Evolutionary conservation across 2,329 filamentous ascomycete genomes (phyloP).

Genomic region (Venturia effusa): DNA sequence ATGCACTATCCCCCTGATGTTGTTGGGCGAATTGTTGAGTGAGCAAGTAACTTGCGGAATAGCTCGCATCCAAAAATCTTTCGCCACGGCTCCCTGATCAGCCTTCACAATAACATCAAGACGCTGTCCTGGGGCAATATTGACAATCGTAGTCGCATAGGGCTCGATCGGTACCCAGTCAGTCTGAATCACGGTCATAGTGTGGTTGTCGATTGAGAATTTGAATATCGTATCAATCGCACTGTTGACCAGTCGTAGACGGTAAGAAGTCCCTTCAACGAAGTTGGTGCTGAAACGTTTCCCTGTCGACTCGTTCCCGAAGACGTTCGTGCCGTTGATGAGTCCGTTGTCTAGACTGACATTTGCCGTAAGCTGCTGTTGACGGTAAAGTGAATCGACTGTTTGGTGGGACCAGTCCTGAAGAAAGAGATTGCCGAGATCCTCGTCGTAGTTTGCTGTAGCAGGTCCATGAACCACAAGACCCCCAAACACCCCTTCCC

Average conservation of each 20-base stretch:
- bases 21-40: slow-evolving; percentile 21
- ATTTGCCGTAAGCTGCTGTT: slow-evolving; percentile 20
- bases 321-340: slow-evolving; percentile 26
- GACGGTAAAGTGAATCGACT: slow-evolving; percentile 15
- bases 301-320: slow-evolving; percentile 29
- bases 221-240: slow-evolving; percentile 28
- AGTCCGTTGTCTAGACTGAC: slow-evolving; percentile 35
- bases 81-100: slow-evolving; percentile 23
- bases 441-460: slow-evolving; percentile 27
- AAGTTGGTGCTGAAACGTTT: slow-evolving; percentile 28
- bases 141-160: slow-evolving; percentile 25
- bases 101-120: slow-evolving; percentile 30
- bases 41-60: slow-evolving; percentile 15
- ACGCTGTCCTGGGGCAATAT: slow-evolving; percentile 26
- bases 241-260: slow-evolving; percentile 32
- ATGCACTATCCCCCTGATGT: slow-evolving; percentile 11
- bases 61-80: slow-evolving; percentile 22
- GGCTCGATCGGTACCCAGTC: slow-evolving; percentile 35
- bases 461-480: slow-evolving; percentile 31
- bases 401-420: slow-evolving; percentile 26
- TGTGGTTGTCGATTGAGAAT: slow-evolving; percentile 30
- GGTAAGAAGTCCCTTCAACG: slow-evolving; percentile 30
- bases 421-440: slow-evolving; percentile 28
- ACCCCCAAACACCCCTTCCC: slow-evolving; percentile 27
- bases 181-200: slow-evolving; percentile 31